Evolutionary conservation across 2,329 filamentous ascomycete genomes (phyloP).

Genomic region (Lithohypha guttulata): DNA sequence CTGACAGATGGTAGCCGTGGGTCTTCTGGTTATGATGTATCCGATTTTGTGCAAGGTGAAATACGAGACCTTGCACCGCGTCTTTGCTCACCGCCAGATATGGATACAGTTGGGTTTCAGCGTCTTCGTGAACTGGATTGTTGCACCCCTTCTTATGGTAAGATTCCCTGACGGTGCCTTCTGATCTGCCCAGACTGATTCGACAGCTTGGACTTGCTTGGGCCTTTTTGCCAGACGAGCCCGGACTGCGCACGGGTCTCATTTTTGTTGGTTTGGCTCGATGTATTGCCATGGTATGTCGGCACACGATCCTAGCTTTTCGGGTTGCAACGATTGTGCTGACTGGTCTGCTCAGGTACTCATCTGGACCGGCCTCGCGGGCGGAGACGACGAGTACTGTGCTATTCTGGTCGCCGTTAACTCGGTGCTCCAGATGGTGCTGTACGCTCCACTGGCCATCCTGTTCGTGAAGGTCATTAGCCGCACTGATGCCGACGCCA

Average conservation of each 20-base stretch:
- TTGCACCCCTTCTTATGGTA: slow-evolving; percentile 75
- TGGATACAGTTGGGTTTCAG: slow-evolving; percentile 73
- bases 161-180: background rate
- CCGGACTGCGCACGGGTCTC: slow-evolving; percentile 49
- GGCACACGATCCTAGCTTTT: too few relatives aligned
- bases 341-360: too few relatives aligned
- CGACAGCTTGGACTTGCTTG: slow-evolving; percentile 38
- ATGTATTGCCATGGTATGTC: slow-evolving; percentile 89
- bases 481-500: slow-evolving; percentile 16
- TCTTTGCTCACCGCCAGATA: slow-evolving; percentile 50
- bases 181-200: background rate
- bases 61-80: slow-evolving; percentile 61
- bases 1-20: slow-evolving; percentile 48
- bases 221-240: slow-evolving; percentile 45
- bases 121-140: slow-evolving; percentile 68
- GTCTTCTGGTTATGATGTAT: slow-evolving; percentile 86
- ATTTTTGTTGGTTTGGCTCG: slow-evolving; percentile 75
- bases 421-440: slow-evolving; percentile 63
- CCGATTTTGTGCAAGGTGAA: slow-evolving; percentile 80
- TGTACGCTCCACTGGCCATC: slow-evolving; percentile 59
- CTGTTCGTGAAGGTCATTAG: slow-evolving; percentile 63
- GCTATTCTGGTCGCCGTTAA: slow-evolving; percentile 69
- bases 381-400: slow-evolving; percentile 71
- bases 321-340: too few relatives aligned
- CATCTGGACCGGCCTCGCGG: slow-evolving; percentile 69